Percentiles rank a stretch among this genome's conserved stretches.
Conservation (phyloP, 352 stramenopile species). For the Lagenidium giganteum region DNA sequence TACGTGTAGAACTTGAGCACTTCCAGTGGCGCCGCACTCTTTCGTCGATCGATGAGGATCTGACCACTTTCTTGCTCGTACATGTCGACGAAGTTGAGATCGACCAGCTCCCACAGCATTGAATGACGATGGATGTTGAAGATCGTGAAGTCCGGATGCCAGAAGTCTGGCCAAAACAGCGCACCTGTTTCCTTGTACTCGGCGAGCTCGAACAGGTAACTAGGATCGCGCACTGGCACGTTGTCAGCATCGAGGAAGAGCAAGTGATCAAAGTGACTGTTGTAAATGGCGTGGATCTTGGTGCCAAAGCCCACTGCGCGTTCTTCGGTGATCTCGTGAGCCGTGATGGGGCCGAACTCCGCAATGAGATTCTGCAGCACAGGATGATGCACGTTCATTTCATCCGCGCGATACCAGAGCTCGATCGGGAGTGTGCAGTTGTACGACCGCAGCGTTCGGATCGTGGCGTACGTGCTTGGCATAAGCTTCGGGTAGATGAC, state of each 20-base stretch:
- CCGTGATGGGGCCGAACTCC: not conserved
- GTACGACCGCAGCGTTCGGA: conserved; percentile 7
- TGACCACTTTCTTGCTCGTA: conserved; percentile 15
- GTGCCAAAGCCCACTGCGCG: conserved; percentile 2
- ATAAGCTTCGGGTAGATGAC: not conserved
- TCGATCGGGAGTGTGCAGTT: conserved; percentile 18
- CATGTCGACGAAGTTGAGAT: conserved; percentile 8
- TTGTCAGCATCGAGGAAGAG: conserved; percentile 13
- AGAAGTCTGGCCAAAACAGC: conserved; percentile 16
- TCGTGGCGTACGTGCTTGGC: not conserved
- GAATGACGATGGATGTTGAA: conserved; percentile 10
- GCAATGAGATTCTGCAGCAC: not conserved
- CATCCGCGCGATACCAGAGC: conserved; percentile 12
- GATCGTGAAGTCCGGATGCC: conserved; percentile 12
- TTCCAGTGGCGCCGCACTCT: conserved; percentile 1
- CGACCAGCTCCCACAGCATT: conserved; percentile 7
- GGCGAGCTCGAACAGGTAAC: conserved; percentile 14
- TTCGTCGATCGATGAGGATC: conserved; percentile 6
- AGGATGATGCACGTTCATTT: conserved; percentile 4
- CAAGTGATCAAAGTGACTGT: conserved; percentile 17
- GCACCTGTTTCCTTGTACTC: conserved; percentile 11
- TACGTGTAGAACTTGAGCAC: conserved; percentile 14
- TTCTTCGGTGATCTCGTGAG: not conserved
- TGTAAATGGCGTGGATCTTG: conserved; percentile 15
- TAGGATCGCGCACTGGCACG: conserved; percentile 15